phyloP scores from a whole-genome alignment of 805 yeast species.

The Candida ortonii region DNA sequence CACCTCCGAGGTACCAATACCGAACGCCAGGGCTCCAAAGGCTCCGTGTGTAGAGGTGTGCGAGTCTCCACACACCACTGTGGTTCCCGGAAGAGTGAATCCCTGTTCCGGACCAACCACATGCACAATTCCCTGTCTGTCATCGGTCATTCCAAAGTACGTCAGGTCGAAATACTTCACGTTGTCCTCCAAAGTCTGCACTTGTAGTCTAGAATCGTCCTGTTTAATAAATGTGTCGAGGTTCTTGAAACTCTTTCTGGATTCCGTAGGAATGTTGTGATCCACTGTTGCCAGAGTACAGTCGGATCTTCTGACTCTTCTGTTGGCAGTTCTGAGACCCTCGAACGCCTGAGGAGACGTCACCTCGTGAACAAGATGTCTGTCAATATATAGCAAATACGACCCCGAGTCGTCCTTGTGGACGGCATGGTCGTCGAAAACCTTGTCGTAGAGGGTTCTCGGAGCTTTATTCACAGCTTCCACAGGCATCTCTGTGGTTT shows the following conservation, averaged over 20 bases:
- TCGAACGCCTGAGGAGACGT: slow-evolving; percentile 99
- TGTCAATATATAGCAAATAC: slow-evolving; percentile 83
- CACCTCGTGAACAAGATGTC: slow-evolving; percentile 97
- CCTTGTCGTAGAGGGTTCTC: slow-evolving; percentile 90
- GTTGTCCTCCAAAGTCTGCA: slow-evolving; percentile 86
- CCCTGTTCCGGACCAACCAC: slow-evolving; percentile 99
- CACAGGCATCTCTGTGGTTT: slow-evolving; percentile 36
- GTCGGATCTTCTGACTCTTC: slow-evolving; percentile 86
- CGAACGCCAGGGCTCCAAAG: slow-evolving; percentile 95
- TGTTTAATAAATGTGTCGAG: slow-evolving; percentile 81
- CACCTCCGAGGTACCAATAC: slow-evolving; percentile 98
- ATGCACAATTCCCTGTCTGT: slow-evolving; percentile 97
- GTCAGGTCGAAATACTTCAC: slow-evolving; percentile 87
- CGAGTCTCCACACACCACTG: slow-evolving; percentile 98
- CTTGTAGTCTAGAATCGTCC: slow-evolving; percentile 90
- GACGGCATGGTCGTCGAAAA: slow-evolving; percentile 91
- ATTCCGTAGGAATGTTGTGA: slow-evolving; percentile 93
- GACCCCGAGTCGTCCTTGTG: slow-evolving; percentile 88
- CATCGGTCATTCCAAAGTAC: slow-evolving; percentile 91
- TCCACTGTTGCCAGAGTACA: slow-evolving; percentile 95
- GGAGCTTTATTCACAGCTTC: slow-evolving; percentile 40
- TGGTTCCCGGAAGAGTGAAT: slow-evolving; percentile 96
- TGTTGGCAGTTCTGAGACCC: slow-evolving; percentile 83
- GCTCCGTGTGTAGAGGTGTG: slow-evolving; percentile 99
- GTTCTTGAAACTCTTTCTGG: slow-evolving; percentile 74